Evolutionary conservation across 805 yeast genomes (phyloP), one percentile per base, ranked within the genome.

Genomic region (Limtongozyma cylindracea): DNA sequence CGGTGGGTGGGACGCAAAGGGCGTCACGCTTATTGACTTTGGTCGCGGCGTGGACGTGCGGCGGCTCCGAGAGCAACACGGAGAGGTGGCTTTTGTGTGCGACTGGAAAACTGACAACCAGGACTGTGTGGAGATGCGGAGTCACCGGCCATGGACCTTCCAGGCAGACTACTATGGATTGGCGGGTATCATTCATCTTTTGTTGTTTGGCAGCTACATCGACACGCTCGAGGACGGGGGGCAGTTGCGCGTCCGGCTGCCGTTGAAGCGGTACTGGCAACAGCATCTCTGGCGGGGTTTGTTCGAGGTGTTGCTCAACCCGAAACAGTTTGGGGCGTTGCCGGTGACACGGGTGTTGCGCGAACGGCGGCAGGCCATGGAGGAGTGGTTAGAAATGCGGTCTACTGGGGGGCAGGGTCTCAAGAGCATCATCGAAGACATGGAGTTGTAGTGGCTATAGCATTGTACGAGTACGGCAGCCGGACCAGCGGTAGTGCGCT

Each of bases 121-220:
- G 29, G 91, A 73, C 31, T 76, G 91, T 35, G 61, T 62, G 4
- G 77, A 70, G 32, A 62, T 74, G 65, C 46, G 62, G 24, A 41
- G 55, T 3, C 47, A 56, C 4, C 34, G 49, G 22, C 57, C 71
- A 0, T 80, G 92, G 91, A 58, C 61, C 3, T 74, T 56, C 34
- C 78, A 80, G 36, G 67, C 70, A 3, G 95, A 80, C 43, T 77
- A 77, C 37, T 72, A 58, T 38, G 93, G 93, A 0, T 29, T 76
- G 11, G 94, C 93, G 0, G 58, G 65, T 16, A 59, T 73, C 0
- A 47, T 77, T 3, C 84, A 78, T 33, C 55, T 67, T 0, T 43
- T 80, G 54, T 45, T 80, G 10, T 78, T 67, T 47, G 91, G 91
- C 0, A 47, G 53, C 9, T 54, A 56, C 24, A 67, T 78, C 14